Conservation (phyloP, 371 early-diverging fungal species). For the Mortierella sp. region DNA sequence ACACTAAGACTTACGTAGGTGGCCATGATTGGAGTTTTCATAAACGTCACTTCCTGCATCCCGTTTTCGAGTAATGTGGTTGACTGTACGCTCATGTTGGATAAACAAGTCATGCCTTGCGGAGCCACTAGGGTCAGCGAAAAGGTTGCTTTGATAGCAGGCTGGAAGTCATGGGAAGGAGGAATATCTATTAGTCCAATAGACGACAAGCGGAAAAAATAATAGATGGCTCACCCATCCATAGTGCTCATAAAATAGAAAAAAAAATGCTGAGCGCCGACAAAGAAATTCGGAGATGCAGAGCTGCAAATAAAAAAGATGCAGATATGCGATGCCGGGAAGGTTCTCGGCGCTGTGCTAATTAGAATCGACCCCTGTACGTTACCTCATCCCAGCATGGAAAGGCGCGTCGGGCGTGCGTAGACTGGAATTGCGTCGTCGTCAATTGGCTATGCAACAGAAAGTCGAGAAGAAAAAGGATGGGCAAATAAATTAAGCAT, state of each 20-base stretch:
- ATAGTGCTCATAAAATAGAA: neutral
- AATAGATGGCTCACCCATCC: neutral
- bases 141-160: constrained; percentile 93
- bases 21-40: constrained; percentile 90
- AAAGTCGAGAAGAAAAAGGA: neutral
- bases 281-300: neutral
- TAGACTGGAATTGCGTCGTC: constrained; percentile 95
- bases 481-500: constrained; percentile 15
- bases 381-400: constrained; percentile 92
- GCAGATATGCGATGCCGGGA: constrained; percentile 11
- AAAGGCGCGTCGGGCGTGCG: constrained; percentile 89
- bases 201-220: neutral
- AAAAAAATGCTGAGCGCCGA: constrained; percentile 4
- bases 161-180: constrained; percentile 55
- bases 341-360: constrained; percentile 16
- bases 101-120: constrained; percentile 77
- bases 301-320: neutral
- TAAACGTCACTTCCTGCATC: constrained; percentile 75
- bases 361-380: neutral
- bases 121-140: constrained; percentile 82
- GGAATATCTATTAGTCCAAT: constrained; percentile 2
- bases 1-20: constrained; percentile 76
- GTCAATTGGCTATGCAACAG: constrained; percentile 63
- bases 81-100: constrained; percentile 85
- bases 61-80: constrained; percentile 48